phyloP scores from a whole-genome alignment of 192 early-diverging fungal species.

The Cladochytrium replicatum region DNA sequence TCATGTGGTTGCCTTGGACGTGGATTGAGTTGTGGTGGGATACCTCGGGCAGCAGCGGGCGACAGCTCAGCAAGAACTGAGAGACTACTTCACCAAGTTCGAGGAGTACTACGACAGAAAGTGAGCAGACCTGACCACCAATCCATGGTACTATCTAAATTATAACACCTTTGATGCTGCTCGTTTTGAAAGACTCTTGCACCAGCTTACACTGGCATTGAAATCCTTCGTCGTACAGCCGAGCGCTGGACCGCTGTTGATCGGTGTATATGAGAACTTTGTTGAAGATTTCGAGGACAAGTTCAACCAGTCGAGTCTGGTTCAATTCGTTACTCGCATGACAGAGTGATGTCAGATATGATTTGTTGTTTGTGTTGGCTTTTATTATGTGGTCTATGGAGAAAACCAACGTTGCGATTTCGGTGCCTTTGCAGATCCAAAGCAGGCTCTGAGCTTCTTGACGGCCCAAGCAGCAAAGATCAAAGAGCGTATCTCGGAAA shows the following conservation, averaged over 20 bases:
- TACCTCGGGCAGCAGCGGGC: constrained; percentile 60
- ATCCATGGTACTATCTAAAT: not conserved
- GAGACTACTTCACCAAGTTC: constrained; percentile 71
- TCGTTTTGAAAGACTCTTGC: constrained; percentile 73
- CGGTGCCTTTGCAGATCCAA: constrained; percentile 55
- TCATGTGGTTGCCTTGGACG: too few relatives aligned
- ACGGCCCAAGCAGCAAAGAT: constrained; percentile 59
- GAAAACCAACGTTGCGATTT: too few relatives aligned
- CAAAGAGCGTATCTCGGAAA: constrained; percentile 38
- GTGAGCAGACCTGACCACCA: constrained; percentile 36
- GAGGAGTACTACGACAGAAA: constrained; percentile 92
- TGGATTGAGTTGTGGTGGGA: too few relatives aligned
- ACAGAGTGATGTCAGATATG: too few relatives aligned
- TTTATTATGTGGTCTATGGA: too few relatives aligned
- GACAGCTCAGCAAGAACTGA: constrained; percentile 57
- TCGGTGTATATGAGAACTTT: constrained; percentile 83
- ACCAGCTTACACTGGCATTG: constrained; percentile 82
- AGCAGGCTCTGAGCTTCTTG: constrained; percentile 69
- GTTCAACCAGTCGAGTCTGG: constrained; percentile 90
- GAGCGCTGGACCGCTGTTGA: constrained; percentile 62
- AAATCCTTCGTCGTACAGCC: constrained; percentile 72
- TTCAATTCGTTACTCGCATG: constrained; percentile 69
- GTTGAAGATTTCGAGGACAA: constrained; percentile 86
- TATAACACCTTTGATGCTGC: too few relatives aligned
- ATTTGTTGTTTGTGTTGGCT: too few relatives aligned